Conservation (phyloP, 2,329 filamentous ascomycete species). For the Talaromyces sp. region DNA sequence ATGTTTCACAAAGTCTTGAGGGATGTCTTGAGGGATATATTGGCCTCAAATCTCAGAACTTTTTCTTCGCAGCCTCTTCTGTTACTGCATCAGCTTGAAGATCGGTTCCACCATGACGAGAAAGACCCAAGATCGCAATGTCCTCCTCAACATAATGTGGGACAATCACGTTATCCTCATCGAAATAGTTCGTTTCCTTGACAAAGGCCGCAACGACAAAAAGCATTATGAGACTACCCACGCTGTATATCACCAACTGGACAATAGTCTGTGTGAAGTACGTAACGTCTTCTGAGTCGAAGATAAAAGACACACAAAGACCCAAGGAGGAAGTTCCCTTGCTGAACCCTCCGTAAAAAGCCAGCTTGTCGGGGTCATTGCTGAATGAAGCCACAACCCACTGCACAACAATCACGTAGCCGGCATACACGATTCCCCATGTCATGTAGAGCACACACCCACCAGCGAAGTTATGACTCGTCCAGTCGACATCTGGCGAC, state of each 20-base stretch:
- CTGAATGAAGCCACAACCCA: not conserved
- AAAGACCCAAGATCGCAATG: no score
- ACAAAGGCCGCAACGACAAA: no score
- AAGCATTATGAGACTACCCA: no score
- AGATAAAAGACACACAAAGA: not conserved
- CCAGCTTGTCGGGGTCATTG: not conserved
- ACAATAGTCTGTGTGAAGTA: no score
- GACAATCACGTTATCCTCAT: not conserved
- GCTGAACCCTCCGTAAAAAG: not conserved
- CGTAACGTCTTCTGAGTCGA: not conserved
- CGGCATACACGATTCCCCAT: not conserved
- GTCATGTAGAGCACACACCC: not conserved
- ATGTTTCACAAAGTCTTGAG: no score
- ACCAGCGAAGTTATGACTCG: not conserved
- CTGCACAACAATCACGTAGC: not conserved
- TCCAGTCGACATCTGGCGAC: not conserved
- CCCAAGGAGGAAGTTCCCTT: not conserved
- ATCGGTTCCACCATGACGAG: no score
- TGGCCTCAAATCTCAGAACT: no score
- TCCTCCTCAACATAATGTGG: not conserved
- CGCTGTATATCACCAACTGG: no score
- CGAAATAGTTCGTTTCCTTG: constrained; percentile 8
- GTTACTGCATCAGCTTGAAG: no score
- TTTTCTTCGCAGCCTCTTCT: no score
- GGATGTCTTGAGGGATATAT: no score